Evolutionary conservation across 352 stramenopile genomes (phyloP).

Genomic region (Phytophthora capsici): DNA sequence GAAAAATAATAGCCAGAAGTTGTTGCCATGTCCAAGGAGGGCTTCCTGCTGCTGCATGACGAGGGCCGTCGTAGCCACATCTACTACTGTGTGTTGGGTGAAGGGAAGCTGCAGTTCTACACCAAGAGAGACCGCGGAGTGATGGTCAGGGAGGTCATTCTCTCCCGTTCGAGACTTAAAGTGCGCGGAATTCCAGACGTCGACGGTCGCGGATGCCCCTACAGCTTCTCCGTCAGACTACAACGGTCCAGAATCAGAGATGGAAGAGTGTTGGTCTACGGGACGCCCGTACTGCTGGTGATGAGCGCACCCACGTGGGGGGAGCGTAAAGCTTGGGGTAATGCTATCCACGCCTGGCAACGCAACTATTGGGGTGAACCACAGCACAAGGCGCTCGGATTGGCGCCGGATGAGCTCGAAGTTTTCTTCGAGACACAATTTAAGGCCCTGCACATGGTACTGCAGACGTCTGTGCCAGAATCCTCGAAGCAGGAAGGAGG

Average conservation of each 20-base stretch:
- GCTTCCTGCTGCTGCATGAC: conserved; percentile 80
- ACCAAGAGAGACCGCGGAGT: conserved; percentile 66
- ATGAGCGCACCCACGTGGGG: conserved; percentile 75
- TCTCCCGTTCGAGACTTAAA: conserved; percentile 81
- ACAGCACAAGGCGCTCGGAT: conserved; percentile 55
- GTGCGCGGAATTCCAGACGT: conserved; percentile 74
- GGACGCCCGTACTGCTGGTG: conserved; percentile 60
- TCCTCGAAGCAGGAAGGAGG: conserved; percentile 15
- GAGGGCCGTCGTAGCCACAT: conserved; percentile 66
- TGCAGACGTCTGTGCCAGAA: conserved; percentile 38
- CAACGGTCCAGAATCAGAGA: conserved; percentile 80
- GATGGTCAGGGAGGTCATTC: conserved; percentile 65
- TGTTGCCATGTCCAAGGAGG: conserved; percentile 80
- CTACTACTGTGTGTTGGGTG: conserved; percentile 82
- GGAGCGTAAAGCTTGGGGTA: conserved; percentile 87
- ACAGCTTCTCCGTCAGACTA: conserved; percentile 77
- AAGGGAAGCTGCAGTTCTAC: conserved; percentile 81
- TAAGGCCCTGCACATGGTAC: conserved; percentile 55
- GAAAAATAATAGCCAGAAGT: neutral
- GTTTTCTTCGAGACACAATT: conserved; percentile 79
- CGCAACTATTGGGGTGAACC: conserved; percentile 88
- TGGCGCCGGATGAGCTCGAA: conserved; percentile 66
- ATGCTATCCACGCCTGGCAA: conserved; percentile 87
- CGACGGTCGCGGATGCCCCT: conserved; percentile 75
- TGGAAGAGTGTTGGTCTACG: conserved; percentile 66